Conservation (phyloP, 2,329 filamentous ascomycete species). For the Magnaporthiopsis incrustans region DNA sequence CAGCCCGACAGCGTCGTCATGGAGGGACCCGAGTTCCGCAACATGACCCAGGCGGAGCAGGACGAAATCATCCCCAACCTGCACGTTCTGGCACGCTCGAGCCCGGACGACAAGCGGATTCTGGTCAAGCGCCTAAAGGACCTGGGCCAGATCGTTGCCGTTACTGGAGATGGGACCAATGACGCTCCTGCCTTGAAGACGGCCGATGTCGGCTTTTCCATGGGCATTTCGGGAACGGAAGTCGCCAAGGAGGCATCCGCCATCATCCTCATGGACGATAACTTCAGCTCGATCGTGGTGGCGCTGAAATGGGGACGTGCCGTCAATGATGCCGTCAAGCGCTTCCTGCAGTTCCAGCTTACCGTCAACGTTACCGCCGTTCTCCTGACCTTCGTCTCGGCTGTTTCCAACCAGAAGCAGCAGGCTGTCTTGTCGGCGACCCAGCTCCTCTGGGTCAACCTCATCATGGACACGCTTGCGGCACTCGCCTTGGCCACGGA, state of each 20-base stretch:
- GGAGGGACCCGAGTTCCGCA: slow-evolving; percentile 72
- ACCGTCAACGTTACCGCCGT: slow-evolving; percentile 92
- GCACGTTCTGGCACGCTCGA: slow-evolving; percentile 66
- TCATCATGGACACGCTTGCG: slow-evolving; percentile 96
- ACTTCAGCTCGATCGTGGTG: slow-evolving; percentile 77
- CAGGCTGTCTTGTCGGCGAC: slow-evolving; percentile 58
- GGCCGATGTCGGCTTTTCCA: slow-evolving; percentile 77
- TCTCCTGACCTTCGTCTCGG: slow-evolving; percentile 77
- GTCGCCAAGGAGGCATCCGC: slow-evolving; percentile 80
- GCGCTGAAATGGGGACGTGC: slow-evolving; percentile 74
- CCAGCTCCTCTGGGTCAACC: slow-evolving; percentile 88
- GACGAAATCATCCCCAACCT: slow-evolving; percentile 59
- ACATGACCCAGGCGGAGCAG: slow-evolving; percentile 57
- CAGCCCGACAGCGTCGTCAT: slow-evolving; percentile 57
- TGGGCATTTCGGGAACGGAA: slow-evolving; percentile 77
- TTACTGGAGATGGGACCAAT: slow-evolving; percentile 78
- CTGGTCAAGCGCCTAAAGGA: slow-evolving; percentile 65
- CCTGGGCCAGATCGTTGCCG: slow-evolving; percentile 70
- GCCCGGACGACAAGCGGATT: slow-evolving; percentile 68
- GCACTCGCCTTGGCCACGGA: slow-evolving; percentile 80
- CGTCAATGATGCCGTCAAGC: slow-evolving; percentile 70
- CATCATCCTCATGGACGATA: slow-evolving; percentile 83
- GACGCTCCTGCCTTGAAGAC: slow-evolving; percentile 75
- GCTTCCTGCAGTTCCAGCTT: slow-evolving; percentile 66
- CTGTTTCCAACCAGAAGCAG: slow-evolving; percentile 62